Percentiles rank a stretch among this genome's conserved stretches.
phyloP scores from a whole-genome alignment of 2,329 filamentous ascomycete genomes.

The Phaeosphaeriaceae sp. region DNA sequence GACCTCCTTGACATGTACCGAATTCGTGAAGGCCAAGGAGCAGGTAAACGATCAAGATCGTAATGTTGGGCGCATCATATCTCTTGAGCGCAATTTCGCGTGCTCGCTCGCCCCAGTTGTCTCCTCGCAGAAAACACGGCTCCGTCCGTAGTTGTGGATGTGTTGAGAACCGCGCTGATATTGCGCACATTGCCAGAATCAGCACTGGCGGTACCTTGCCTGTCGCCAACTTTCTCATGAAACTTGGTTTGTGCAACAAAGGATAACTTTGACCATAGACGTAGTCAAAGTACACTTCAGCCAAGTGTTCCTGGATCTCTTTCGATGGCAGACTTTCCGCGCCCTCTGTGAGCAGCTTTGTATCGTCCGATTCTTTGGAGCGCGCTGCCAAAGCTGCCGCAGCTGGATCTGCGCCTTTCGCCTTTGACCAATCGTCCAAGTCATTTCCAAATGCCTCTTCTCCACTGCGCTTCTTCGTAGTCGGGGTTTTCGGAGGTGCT shows the following conservation, averaged over 20 bases:
- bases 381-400: slow-evolving; percentile 59
- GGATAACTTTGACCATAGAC: slow-evolving; percentile 96
- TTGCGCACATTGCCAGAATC: slow-evolving; percentile 90
- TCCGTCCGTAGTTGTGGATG: slow-evolving; percentile 81
- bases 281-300: slow-evolving; percentile 94
- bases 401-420: slow-evolving; percentile 59
- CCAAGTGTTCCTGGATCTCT: slow-evolving; percentile 90
- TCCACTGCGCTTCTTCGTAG: slow-evolving; percentile 78
- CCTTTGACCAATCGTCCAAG: slow-evolving; percentile 80
- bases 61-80: slow-evolving; percentile 96
- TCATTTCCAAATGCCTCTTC: slow-evolving; percentile 89
- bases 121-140: slow-evolving; percentile 85
- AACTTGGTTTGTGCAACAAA: slow-evolving; percentile 94
- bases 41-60: slow-evolving; percentile 88
- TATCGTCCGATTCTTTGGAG: slow-evolving; percentile 71
- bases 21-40: slow-evolving; percentile 93
- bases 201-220: slow-evolving; percentile 87
- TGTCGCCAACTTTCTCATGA: slow-evolving; percentile 85
- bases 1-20: slow-evolving; percentile 92
- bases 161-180: slow-evolving; percentile 92
- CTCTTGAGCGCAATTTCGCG: slow-evolving; percentile 84
- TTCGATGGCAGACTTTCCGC: slow-evolving; percentile 81
- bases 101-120: slow-evolving; percentile 89
- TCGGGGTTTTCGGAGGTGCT: slow-evolving; percentile 63
- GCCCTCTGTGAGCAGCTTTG: slow-evolving; percentile 80